A percentile compares a stretch with the other conserved stretches of the same genome.
Evolutionary conservation across 1,284 basidiomycete species (phyloP).

Genomic region (Rhodotorula sp.): DNA sequence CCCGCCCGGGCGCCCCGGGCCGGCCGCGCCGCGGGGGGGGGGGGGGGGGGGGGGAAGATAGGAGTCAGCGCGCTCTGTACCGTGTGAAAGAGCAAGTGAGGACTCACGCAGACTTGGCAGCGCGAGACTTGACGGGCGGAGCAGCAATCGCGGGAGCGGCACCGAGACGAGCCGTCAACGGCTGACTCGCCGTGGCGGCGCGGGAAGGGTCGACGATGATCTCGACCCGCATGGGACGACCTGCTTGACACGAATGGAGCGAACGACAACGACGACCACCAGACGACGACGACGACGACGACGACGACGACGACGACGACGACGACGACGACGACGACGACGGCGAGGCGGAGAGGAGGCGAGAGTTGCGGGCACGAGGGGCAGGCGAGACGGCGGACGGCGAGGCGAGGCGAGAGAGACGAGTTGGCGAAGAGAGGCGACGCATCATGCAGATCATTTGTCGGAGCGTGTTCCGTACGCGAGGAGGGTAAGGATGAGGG

Average conservation of each 20-base stretch:
- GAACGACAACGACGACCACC: too few species aligned
- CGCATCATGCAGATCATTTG: neutral
- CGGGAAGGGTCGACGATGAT: slow-evolving; percentile 86
- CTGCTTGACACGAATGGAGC: slow-evolving; percentile 54
- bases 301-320: neutral
- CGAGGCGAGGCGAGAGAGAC: neutral
- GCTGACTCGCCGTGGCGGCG: slow-evolving; percentile 51
- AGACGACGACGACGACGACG: too few species aligned
- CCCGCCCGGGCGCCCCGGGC: too few species aligned
- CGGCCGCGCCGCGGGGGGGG: too few species aligned
- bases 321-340: neutral
- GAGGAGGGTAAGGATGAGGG: neutral
- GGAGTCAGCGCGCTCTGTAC: neutral
- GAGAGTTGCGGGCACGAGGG: neutral
- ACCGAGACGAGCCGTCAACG: slow-evolving; percentile 46
- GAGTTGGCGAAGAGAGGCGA: neutral
- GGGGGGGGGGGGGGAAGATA: neutral
- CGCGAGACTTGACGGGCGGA: slow-evolving; percentile 51
- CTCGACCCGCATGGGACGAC: slow-evolving; percentile 98
- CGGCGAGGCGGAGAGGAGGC: neutral
- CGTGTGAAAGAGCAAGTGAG: neutral
- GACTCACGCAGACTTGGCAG: slow-evolving; percentile 42
- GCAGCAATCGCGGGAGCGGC: slow-evolving; percentile 63
- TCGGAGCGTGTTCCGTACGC: too few species aligned
- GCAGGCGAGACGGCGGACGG: neutral